Evolutionary conservation across 345 rosid species (phyloP).

Genomic region (Murraya paniculata): DNA sequence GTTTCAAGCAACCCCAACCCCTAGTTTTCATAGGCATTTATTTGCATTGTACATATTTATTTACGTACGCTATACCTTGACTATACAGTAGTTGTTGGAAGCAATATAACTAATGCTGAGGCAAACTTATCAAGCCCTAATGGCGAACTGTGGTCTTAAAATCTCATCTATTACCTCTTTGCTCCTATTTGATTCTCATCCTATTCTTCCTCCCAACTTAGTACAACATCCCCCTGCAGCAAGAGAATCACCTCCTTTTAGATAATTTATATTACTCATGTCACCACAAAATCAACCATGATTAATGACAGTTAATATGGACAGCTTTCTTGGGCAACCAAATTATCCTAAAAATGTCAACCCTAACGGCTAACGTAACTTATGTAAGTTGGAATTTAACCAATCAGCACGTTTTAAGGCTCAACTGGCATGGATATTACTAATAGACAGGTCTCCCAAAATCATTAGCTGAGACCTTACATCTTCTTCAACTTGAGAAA

Average conservation of each 20-base stretch:
- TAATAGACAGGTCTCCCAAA: background rate
- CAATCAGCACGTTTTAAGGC: background rate
- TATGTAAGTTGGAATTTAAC: background rate
- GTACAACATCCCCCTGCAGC: background rate
- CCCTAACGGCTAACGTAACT: background rate
- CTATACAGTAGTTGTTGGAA: background rate
- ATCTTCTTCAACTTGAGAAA: background rate
- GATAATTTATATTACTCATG: background rate
- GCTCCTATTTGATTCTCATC: background rate
- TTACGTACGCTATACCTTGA: background rate
- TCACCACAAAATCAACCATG: background rate
- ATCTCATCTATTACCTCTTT: background rate
- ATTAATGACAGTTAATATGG: background rate
- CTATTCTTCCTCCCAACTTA: background rate
- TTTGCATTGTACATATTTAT: background rate
- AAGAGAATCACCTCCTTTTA: background rate
- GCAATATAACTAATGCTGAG: background rate
- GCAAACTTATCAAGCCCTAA: background rate
- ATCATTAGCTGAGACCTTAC: background rate
- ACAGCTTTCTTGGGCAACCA: background rate
- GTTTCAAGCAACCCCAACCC: background rate
- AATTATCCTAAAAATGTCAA: background rate
- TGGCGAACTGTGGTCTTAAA: background rate
- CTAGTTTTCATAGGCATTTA: background rate
- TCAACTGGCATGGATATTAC: background rate